phyloP scores from a whole-genome alignment of 2,329 filamentous ascomycete genomes.

The Chaetomium globosum region DNA sequence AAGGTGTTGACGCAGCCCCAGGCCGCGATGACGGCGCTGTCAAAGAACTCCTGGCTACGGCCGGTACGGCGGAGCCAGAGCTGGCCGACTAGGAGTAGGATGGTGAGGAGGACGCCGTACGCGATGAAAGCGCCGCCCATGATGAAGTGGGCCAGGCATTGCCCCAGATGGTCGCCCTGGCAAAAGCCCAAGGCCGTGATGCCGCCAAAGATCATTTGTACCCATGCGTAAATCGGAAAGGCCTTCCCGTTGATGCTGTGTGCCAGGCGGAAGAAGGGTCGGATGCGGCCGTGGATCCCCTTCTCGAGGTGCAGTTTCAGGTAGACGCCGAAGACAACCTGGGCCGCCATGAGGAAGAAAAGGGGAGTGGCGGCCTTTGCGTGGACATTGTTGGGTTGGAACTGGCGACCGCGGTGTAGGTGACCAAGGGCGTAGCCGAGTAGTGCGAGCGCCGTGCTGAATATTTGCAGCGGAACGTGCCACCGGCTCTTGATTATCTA shows the following conservation, averaged over 20 bases:
- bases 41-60: conserved; percentile 94
- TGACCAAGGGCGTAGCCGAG: conserved; percentile 91
- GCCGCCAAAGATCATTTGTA: conserved; percentile 93
- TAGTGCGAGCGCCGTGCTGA: conserved; percentile 74
- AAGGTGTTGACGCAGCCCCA: conserved; percentile 99
- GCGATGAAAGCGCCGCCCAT: conserved; percentile 97
- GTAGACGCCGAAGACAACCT: conserved; percentile 82
- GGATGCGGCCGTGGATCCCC: conserved; percentile 77
- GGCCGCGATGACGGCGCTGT: conserved; percentile 83
- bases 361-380: conserved; percentile 76
- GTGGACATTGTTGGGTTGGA: conserved; percentile 75
- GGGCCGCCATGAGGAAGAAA: conserved; percentile 75
- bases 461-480: conserved; percentile 86
- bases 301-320: conserved; percentile 85
- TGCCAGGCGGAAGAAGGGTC: conserved; percentile 68
- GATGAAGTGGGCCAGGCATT: conserved; percentile 96
- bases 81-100: conserved; percentile 86
- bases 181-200: conserved; percentile 93
- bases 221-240: conserved; percentile 85
- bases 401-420: conserved; percentile 84
- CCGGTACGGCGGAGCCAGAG: conserved; percentile 80
- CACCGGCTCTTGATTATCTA: conserved; percentile 87
- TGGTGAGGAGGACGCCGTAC: conserved; percentile 85
- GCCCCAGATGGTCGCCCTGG: conserved; percentile 84
- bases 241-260: conserved; percentile 85